phyloP scores from a whole-genome alignment of 345 rosid species.

The Ricinus communis region DNA sequence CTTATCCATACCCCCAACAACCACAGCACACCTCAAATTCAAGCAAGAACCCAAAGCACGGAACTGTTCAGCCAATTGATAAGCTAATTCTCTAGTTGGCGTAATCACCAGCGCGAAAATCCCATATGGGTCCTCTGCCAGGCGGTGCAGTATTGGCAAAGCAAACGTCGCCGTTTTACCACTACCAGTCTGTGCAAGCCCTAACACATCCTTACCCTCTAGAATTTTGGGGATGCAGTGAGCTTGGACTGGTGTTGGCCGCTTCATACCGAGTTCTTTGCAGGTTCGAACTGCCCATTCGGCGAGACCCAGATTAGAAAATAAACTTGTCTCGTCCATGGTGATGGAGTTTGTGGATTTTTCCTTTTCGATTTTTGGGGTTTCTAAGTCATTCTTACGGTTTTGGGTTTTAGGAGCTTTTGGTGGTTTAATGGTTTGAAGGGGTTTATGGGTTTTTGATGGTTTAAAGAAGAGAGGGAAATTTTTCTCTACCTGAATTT shows the following conservation, averaged over 20 bases:
- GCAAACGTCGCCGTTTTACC: slow-evolving; percentile 98
- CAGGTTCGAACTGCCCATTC: slow-evolving; percentile 84
- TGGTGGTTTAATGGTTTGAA: slow-evolving; percentile 1
- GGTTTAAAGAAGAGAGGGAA: slow-evolving; percentile 61
- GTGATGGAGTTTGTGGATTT: slow-evolving; percentile 29
- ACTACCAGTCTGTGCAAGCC: slow-evolving; percentile 89
- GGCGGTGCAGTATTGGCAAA: slow-evolving; percentile 75
- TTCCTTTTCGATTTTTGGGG: slow-evolving; percentile 41
- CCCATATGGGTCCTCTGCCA: slow-evolving; percentile 84
- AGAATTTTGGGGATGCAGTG: slow-evolving; percentile 83
- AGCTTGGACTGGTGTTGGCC: slow-evolving; percentile 78
- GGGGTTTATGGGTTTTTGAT: slow-evolving; percentile 24
- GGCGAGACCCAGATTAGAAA: slow-evolving; percentile 68
- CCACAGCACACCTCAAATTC: slow-evolving; percentile 74
- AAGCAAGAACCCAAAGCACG: slow-evolving; percentile 83
- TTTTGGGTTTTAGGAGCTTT: slow-evolving; percentile 24
- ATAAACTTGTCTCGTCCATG: slow-evolving; percentile 22
- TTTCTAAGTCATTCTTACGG: slow-evolving; percentile 9
- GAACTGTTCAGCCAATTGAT: slow-evolving; percentile 92
- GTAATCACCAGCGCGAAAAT: slow-evolving; percentile 77
- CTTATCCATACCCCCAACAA: slow-evolving; percentile 94
- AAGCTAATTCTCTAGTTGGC: slow-evolving; percentile 96
- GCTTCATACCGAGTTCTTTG: slow-evolving; percentile 80
- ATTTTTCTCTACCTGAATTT: slow-evolving; percentile 26
- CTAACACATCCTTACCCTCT: slow-evolving; percentile 71